Evolutionary conservation across 371 early-diverging fungal species (phyloP).

Genomic region (Basidiobolus heterosporus): DNA sequence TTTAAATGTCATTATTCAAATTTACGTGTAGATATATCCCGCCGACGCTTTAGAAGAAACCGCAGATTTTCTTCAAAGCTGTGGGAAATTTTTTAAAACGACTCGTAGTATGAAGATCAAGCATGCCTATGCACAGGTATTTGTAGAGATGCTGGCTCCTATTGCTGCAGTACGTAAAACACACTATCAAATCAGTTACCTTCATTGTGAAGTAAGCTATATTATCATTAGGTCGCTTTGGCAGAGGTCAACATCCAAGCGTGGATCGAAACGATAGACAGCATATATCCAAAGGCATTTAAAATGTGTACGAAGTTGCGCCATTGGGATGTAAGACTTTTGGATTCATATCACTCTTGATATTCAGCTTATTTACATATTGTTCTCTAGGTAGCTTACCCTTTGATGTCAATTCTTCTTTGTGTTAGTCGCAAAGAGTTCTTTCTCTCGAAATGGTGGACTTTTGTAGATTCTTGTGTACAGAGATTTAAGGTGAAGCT

Average conservation of each 20-base stretch:
- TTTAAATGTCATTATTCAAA: not conserved
- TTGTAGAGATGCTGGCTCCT: constrained; percentile 79
- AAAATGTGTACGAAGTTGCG: constrained; percentile 78
- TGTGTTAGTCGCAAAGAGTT: constrained; percentile 80
- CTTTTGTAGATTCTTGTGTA: constrained; percentile 57
- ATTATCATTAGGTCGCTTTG: constrained; percentile 42
- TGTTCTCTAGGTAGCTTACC: constrained; percentile 47
- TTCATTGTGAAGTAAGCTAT: not conserved
- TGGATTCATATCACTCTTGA: not conserved
- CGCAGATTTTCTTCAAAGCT: constrained; percentile 74
- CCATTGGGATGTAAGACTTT: constrained; percentile 29
- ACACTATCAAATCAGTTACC: not conserved
- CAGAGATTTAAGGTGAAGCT: constrained; percentile 53
- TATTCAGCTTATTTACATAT: not conserved
- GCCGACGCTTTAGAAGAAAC: constrained; percentile 82
- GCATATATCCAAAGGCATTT: constrained; percentile 70
- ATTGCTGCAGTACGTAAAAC: constrained; percentile 53
- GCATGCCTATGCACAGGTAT: constrained; percentile 76
- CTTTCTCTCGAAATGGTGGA: constrained; percentile 62
- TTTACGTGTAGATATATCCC: constrained; percentile 68
- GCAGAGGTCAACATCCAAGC: constrained; percentile 90
- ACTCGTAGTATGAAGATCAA: constrained; percentile 68
- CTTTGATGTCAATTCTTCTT: constrained; percentile 70
- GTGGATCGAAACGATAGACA: constrained; percentile 81
- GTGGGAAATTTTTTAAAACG: constrained; percentile 72